Evolutionary conservation across 768 basidiomycete species (phyloP).

Genomic region (Macrocybe gigantea): DNA sequence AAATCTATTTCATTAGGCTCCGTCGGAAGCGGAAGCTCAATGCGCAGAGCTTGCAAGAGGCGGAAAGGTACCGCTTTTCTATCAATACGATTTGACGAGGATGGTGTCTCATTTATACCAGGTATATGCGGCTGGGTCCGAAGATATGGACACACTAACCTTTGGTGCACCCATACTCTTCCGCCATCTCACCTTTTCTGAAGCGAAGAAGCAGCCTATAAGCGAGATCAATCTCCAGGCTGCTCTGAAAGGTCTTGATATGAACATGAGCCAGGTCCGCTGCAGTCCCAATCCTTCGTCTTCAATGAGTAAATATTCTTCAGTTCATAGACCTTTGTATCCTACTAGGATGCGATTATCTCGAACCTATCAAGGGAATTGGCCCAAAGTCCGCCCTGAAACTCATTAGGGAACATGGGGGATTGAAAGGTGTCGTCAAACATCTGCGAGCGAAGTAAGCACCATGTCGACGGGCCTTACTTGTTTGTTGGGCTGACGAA

Average conservation of each 20-base stretch:
- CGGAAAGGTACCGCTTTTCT: conserved; percentile 56
- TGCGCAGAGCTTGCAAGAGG: conserved; percentile 97
- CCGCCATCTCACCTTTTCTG: conserved; percentile 96
- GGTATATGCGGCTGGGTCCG: conserved; percentile 97
- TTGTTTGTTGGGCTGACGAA: too few relatives aligned
- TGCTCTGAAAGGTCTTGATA: conserved; percentile 83
- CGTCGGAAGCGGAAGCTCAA: conserved; percentile 98
- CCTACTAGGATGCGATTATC: conserved; percentile 95
- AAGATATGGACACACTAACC: conserved; percentile 99
- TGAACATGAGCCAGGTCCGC: conserved; percentile 84
- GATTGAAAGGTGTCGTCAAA: conserved; percentile 66
- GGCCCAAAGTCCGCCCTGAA: conserved; percentile 96
- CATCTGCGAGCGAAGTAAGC: conserved; percentile 74
- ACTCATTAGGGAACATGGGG: conserved; percentile 77
- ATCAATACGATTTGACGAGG: neutral
- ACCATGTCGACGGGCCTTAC: neutral
- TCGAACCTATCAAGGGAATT: conserved; percentile 96
- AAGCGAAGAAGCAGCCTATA: conserved; percentile 96
- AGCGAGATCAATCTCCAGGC: conserved; percentile 81
- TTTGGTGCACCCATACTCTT: conserved; percentile 89
- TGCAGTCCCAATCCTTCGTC: neutral
- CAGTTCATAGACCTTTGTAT: conserved; percentile 97
- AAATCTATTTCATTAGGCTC: conserved; percentile 53
- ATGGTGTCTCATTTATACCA: conserved; percentile 18
- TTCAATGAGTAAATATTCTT: neutral